Evolutionary conservation across 768 basidiomycete genomes (phyloP).

Genomic region (Termitomyces sp.): DNA sequence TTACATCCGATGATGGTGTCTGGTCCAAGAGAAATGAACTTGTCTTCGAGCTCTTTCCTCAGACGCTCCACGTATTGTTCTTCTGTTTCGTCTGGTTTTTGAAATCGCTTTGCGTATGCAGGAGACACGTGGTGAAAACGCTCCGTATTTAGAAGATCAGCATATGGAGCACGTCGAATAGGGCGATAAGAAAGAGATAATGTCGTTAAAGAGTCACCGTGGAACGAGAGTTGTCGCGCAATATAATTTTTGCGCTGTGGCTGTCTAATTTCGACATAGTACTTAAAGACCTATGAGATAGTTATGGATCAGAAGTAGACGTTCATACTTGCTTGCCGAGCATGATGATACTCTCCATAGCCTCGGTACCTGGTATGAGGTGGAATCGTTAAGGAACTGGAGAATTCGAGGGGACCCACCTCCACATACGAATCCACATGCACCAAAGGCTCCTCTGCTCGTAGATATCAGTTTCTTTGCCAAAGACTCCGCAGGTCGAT

Average conservation of each 20-base stretch:
- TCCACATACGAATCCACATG: constrained; percentile 71
- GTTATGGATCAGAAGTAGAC: neutral
- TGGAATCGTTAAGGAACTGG: neutral
- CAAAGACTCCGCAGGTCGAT: constrained; percentile 76
- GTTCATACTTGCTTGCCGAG: constrained; percentile 65
- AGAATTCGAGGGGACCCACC: constrained; percentile 37
- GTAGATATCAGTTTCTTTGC: constrained; percentile 62
- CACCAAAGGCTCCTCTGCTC: constrained; percentile 71
- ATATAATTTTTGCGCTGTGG: constrained; percentile 75
- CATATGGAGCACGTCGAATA: constrained; percentile 64
- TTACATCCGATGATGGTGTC: constrained; percentile 80
- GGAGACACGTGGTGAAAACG: constrained; percentile 87
- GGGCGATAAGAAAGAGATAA: constrained; percentile 69
- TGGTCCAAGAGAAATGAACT: constrained; percentile 79
- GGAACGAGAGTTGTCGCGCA: constrained; percentile 74
- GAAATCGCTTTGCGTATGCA: constrained; percentile 81
- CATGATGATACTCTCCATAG: constrained; percentile 84
- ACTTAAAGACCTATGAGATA: constrained; percentile 36
- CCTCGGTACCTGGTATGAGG: constrained; percentile 66
- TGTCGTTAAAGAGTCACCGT: constrained; percentile 79
- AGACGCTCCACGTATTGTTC: constrained; percentile 79
- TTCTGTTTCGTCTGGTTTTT: constrained; percentile 64
- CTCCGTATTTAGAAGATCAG: constrained; percentile 55
- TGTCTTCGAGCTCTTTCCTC: constrained; percentile 78
- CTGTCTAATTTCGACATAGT: constrained; percentile 69